phyloP scores from a whole-genome alignment of 495 filamentous ascomycete genomes.

The Achaetomiella virescens region DNA sequence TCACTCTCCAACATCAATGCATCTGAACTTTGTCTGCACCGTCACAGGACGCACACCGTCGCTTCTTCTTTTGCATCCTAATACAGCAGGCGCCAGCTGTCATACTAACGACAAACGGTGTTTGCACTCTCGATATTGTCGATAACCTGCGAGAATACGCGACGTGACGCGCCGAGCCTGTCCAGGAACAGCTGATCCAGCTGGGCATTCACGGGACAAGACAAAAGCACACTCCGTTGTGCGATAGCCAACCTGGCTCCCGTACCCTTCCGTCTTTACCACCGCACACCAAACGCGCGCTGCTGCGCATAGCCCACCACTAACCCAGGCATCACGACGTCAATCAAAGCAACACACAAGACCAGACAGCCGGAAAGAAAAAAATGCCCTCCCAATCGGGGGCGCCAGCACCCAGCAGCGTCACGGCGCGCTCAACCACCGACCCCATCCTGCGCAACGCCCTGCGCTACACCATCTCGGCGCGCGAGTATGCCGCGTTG shows the following conservation, averaged over 20 bases:
- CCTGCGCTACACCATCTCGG: slow-evolving; percentile 74
- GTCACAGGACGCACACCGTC: no score
- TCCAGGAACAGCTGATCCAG: no score
- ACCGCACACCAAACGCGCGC: no score
- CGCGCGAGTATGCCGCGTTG: slow-evolving; percentile 75
- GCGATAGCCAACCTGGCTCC: no score
- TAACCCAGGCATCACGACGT: background rate
- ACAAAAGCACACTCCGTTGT: no score
- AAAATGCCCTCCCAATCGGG: slow-evolving; percentile 30
- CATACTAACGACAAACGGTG: no score
- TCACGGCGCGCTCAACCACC: slow-evolving; percentile 36
- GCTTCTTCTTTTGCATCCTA: no score
- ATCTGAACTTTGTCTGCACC: background rate
- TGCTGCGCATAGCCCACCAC: background rate
- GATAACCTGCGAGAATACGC: background rate
- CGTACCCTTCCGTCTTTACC: no score
- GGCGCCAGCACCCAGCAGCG: slow-evolving; percentile 9
- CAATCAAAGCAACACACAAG: background rate
- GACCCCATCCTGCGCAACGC: slow-evolving; percentile 69
- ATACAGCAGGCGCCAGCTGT: no score
- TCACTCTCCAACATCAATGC: background rate
- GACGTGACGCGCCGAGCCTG: background rate
- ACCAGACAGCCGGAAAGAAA: background rate
- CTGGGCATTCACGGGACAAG: no score
- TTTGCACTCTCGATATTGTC: no score